phyloP scores from a whole-genome alignment of 2,329 filamentous ascomycete genomes.

The Ascochyta clinopodiicola region DNA sequence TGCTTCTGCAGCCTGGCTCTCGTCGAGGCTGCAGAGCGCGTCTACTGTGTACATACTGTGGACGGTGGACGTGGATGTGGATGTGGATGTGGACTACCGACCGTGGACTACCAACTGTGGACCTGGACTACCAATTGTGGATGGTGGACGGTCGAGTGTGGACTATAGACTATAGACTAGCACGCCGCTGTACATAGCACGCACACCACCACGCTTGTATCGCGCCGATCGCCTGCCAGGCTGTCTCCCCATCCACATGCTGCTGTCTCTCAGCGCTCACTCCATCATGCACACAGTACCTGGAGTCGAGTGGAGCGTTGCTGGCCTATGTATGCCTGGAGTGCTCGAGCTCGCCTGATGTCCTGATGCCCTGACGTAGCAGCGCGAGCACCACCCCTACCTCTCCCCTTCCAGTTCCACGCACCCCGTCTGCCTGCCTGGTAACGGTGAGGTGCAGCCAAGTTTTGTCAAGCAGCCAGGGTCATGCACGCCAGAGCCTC shows the following conservation, averaged over 20 bases:
- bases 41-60: no score
- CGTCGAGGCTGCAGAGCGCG: conserved; percentile 8
- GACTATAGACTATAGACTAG: background rate
- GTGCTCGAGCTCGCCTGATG: conserved; percentile 12
- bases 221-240: conserved; percentile 24
- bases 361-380: background rate
- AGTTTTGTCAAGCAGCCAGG: conserved; percentile 1
- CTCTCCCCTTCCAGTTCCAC: background rate
- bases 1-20: conserved; percentile 2
- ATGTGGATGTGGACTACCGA: no score
- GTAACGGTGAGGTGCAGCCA: background rate
- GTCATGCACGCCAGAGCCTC: conserved; percentile 4
- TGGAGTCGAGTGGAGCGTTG: background rate
- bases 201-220: conserved; percentile 15
- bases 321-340: conserved; percentile 3
- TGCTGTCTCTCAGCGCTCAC: no score
- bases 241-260: background rate
- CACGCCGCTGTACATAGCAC: background rate
- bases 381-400: conserved; percentile 17
- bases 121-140: no score
- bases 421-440: background rate
- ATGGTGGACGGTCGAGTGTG: no score
- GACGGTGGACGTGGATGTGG: no score
- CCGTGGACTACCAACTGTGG: no score
- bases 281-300: background rate